Evolutionary conservation across 2,329 filamentous ascomycete species (phyloP).

Genomic region (Coniochaeta sp.): DNA sequence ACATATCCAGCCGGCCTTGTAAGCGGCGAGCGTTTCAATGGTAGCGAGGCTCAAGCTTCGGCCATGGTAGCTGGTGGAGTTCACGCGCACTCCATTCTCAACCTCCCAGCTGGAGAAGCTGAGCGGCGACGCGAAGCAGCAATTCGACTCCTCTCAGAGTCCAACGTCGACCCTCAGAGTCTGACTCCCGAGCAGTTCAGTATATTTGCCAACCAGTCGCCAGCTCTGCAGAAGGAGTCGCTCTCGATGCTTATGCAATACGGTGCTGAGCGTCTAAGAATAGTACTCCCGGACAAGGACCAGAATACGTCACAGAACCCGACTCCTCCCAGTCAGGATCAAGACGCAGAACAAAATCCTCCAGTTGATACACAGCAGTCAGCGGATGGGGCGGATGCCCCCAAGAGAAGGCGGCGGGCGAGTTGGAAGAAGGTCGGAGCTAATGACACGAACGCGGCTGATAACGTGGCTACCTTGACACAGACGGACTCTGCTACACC

Average conservation of each 20-base stretch:
- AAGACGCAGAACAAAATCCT: neutral
- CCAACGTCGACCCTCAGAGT: conserved; percentile 42
- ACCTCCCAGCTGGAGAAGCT: conserved; percentile 37
- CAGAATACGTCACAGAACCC: conserved; percentile 13
- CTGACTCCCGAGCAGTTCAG: conserved; percentile 48
- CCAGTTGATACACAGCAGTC: neutral
- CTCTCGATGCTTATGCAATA: conserved; percentile 49
- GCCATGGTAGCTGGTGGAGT: conserved; percentile 7
- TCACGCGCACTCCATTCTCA: conserved; percentile 25
- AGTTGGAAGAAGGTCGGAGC: conserved; percentile 6
- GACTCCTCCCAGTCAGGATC: neutral
- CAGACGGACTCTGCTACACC: neutral
- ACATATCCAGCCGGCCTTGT: conserved; percentile 12
- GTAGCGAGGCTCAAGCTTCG: conserved; percentile 9
- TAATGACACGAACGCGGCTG: conserved; percentile 2
- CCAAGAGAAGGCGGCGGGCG: neutral
- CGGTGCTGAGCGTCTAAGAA: conserved; percentile 48
- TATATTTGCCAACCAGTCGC: conserved; percentile 53
- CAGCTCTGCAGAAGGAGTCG: conserved; percentile 45
- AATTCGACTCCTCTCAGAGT: conserved; percentile 34
- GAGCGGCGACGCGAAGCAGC: conserved; percentile 42
- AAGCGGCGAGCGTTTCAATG: conserved; percentile 5
- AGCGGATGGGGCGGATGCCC: neutral
- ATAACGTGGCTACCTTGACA: neutral
- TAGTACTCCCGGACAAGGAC: conserved; percentile 43